Evolutionary conservation across 2,329 filamentous ascomycete genomes (phyloP).

Genomic region (Trichoderma atroviride): DNA sequence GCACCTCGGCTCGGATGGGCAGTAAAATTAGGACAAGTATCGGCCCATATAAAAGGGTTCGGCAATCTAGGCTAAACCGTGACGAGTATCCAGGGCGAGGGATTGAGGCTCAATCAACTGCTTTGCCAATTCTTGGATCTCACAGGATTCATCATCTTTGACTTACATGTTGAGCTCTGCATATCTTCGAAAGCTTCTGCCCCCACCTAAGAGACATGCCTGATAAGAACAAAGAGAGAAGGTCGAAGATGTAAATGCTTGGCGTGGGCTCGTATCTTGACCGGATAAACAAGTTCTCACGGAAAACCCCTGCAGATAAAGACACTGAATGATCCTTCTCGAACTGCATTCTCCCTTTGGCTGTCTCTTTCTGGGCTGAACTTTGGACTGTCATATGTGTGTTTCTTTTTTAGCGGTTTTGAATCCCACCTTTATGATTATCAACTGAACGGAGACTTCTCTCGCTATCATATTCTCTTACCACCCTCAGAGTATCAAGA

Average conservation of each 20-base stretch:
- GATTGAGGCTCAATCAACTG: background rate
- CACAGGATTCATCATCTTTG: background rate
- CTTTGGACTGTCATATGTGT: background rate
- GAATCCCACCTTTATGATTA: background rate
- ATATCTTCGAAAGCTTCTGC: background rate
- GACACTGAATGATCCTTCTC: background rate
- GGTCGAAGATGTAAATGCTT: background rate
- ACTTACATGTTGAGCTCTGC: background rate
- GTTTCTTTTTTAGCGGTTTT: background rate
- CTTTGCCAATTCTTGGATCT: constrained; percentile 1
- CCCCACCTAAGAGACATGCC: background rate
- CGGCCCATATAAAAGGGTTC: background rate
- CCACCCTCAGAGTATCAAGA: background rate
- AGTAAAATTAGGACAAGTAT: background rate
- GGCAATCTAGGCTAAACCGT: constrained; percentile 17
- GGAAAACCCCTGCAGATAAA: background rate
- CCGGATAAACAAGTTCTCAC: background rate
- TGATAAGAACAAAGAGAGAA: background rate
- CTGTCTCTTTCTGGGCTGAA: background rate
- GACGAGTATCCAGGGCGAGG: constrained; percentile 21
- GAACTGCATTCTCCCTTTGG: background rate
- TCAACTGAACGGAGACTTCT: background rate
- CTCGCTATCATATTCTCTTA: background rate
- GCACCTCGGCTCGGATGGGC: background rate
- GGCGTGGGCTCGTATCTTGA: background rate